These are phyloP conservation scores for Anthoceros angustus DNA, from an alignment of 225 moss, liverwort and hornwort species.

Conservation along the genomic window DNA sequence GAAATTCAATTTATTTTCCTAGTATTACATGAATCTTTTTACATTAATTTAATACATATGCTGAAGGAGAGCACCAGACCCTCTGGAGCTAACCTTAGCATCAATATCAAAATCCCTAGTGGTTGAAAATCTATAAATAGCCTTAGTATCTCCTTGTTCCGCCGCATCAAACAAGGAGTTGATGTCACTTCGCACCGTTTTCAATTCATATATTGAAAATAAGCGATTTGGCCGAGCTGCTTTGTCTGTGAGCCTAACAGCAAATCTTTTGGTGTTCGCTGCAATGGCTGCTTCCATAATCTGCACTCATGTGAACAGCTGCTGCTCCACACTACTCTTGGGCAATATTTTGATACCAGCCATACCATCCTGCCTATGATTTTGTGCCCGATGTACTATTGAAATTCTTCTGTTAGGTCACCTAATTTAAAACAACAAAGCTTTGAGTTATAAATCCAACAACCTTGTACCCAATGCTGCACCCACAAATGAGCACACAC, in stretches of 20 bases:
- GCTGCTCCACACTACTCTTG: neutral
- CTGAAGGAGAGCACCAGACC: too few relatives aligned
- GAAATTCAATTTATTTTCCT: too few relatives aligned
- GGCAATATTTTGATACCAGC: too few relatives aligned
- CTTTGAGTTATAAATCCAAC: too few relatives aligned
- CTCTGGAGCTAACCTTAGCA: constrained; percentile 21
- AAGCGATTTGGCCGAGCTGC: constrained; percentile 1
- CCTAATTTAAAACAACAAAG: too few relatives aligned
- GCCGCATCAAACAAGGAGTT: constrained; percentile 69
- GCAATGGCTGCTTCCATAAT: constrained; percentile 6
- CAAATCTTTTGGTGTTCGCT: constrained; percentile 3
- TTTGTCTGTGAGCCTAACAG: constrained; percentile 2
- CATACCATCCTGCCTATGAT: too few relatives aligned
- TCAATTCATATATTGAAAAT: constrained; percentile 90
- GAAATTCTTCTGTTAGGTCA: too few relatives aligned
- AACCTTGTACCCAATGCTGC: too few relatives aligned
- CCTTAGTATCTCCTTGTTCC: constrained; percentile 58
- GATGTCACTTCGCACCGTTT: constrained; percentile 59
- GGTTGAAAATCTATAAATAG: constrained; percentile 76
- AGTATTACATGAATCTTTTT: too few relatives aligned
- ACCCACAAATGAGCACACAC: too few relatives aligned
- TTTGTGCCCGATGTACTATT: too few relatives aligned
- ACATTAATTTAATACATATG: too few relatives aligned
- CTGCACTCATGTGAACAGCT: neutral
- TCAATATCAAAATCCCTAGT: constrained; percentile 72